These are phyloP conservation scores for Trypanosoma grayi DNA, from an alignment of 208 protist species.

Conservation along the genomic window DNA sequence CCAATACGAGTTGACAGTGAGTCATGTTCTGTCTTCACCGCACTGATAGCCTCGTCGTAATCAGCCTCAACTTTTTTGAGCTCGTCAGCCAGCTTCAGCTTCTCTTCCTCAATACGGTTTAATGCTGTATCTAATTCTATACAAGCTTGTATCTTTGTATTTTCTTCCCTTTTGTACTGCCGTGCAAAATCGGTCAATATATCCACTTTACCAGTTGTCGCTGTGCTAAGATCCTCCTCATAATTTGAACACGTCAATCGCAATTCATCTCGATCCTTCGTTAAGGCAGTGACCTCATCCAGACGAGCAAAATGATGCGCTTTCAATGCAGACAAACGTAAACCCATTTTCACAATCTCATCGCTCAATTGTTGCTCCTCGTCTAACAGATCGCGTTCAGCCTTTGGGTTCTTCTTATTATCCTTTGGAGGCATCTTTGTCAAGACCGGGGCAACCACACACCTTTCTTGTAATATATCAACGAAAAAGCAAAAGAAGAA, in stretches of 20 bases:
- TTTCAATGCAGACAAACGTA: slow-evolving; percentile 67
- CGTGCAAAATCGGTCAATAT: slow-evolving; percentile 84
- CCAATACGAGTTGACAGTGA: slow-evolving; percentile 43
- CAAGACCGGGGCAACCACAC: not conserved
- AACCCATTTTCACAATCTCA: slow-evolving; percentile 42
- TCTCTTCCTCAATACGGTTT: slow-evolving; percentile 60
- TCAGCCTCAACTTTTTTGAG: slow-evolving; percentile 46
- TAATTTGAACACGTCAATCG: slow-evolving; percentile 19
- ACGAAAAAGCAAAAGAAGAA: not conserved
- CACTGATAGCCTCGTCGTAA: slow-evolving; percentile 64
- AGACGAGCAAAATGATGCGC: slow-evolving; percentile 49
- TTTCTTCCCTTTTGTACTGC: slow-evolving; percentile 81
- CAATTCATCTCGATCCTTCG: slow-evolving; percentile 40
- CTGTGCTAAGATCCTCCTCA: slow-evolving; percentile 33
- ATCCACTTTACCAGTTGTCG: slow-evolving; percentile 60
- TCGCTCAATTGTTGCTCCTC: slow-evolving; percentile 69
- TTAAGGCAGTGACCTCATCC: slow-evolving; percentile 36
- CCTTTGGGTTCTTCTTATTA: slow-evolving; percentile 20
- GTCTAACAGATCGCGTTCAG: slow-evolving; percentile 39
- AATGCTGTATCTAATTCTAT: slow-evolving; percentile 51
- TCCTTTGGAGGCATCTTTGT: slow-evolving; percentile 30
- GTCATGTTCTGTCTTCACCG: slow-evolving; percentile 55
- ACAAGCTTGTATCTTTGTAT: slow-evolving; percentile 49
- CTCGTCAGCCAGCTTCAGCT: slow-evolving; percentile 46
- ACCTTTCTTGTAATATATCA: not conserved